Base-by-base conservation (phyloP, 2,329 filamentous ascomycete genomes). In the Colletotrichum neosansevieriae region DNA sequence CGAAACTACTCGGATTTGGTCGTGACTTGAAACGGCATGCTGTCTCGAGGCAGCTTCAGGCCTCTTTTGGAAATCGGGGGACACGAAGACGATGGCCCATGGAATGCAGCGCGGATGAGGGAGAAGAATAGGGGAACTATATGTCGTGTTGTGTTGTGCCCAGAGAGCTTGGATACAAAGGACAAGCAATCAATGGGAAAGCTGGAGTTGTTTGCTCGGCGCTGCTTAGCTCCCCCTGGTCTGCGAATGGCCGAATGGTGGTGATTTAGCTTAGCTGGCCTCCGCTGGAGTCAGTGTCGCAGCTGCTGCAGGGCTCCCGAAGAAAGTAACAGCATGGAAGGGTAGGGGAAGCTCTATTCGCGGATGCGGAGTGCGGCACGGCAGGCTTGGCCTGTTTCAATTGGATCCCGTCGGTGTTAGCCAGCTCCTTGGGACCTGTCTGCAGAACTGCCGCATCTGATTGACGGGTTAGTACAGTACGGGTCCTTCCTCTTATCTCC, bases 21-120 rank as follows among this genome's bases (percentile, higher is more conserved):
- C 19, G 51, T 44, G 67, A 62, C 53, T 62, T 69, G 67, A 69
- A 69, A 69, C 63, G 63, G 63, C 63, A 69, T 69, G 67, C 63
- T 67, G 67, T 67, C 67, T 69, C 63, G 67, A 58, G 58, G 63
- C 19, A 40, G 63, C 66, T 66, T 69, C 62, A 60, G 56, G 19
- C 66, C 62, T 59, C 54, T 69, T 69, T 66, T 11, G 66, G 61
- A 50, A 59, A 60, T 60, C 17, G 54, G 17, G 17, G 56, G 49
- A 56, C 29, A 29, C 29, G 45, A 50, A 61, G 54, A 60, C 40
- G 49, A 60, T 42, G 32, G 38, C 61, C 49, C 66, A 69, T 57
- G 66, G 49, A 56, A 29, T 47, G 61, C 17, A 68, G 32, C 36
- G 21, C 24, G 59, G 40, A 7, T 54, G 17, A 24, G 21, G 38